Percentiles rank a stretch among this genome's conserved stretches.
Conservation (phyloP, 1,284 basidiomycete species). For the Polyporus tsugae region DNA sequence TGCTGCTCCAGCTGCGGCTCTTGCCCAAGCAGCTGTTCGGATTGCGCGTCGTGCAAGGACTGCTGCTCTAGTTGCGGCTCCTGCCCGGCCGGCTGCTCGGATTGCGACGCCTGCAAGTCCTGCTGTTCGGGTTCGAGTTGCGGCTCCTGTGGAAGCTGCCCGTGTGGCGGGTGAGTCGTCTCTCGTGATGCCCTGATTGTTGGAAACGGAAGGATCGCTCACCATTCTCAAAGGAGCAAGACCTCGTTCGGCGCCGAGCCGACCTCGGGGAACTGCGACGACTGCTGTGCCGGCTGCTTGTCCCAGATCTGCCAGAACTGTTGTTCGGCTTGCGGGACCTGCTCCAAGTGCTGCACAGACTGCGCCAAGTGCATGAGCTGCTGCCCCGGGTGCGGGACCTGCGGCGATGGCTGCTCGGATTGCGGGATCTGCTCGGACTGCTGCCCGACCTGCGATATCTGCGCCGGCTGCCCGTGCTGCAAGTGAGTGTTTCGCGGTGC, state of each 20-base stretch:
- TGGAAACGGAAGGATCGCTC: background rate
- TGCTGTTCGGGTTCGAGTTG: background rate
- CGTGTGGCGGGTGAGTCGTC: background rate
- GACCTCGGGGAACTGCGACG: background rate
- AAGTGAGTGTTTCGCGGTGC: background rate
- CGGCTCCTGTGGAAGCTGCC: background rate
- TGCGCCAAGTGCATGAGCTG: background rate
- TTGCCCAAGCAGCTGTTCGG: background rate
- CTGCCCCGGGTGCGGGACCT: background rate
- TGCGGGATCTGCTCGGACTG: background rate
- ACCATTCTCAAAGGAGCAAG: background rate
- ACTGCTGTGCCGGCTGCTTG: background rate
- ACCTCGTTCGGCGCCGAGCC: conserved; percentile 1
- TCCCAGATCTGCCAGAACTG: conserved; percentile 1
- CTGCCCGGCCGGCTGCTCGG: background rate
- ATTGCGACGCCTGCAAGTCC: background rate
- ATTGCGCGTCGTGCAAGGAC: background rate
- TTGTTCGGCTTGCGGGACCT: background rate
- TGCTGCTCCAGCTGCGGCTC: background rate
- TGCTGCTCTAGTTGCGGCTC: background rate
- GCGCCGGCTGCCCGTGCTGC: background rate
- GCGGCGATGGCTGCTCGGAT: background rate
- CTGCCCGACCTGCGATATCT: background rate
- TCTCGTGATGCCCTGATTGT: background rate
- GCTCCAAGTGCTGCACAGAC: background rate